Evolutionary conservation across 176 grass and related monocot species (phyloP).

Genomic region (Hordeum vulgare): MorexV3_pseudomolecules_assembly NC_058524.1:143498452-143498951

Average conservation of each 20-base stretch:
- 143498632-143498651: conserved; percentile 78
- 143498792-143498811: conserved; percentile 4
- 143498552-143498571: conserved; percentile 53
- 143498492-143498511: conserved; percentile 82
- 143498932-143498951: not conserved
- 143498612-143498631: conserved; percentile 37
- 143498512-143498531: conserved; percentile 53
- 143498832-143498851: not conserved
- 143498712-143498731: not conserved
- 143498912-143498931: conserved; percentile 12
- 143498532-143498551: conserved; percentile 53
- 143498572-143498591: conserved; percentile 41
- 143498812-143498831: conserved; percentile 27
- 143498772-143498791: not conserved
- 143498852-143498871: not conserved
- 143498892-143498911: not conserved
- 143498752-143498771: not conserved
- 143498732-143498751: not conserved
- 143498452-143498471: not conserved
- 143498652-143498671: conserved; percentile 66
- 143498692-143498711: not conserved
- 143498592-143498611: conserved; percentile 15
- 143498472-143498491: conserved; percentile 42
- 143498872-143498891: not conserved
- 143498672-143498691: not conserved